phyloP scores from a whole-genome alignment of 768 basidiomycete species.

The Podaxis sp. region DNA sequence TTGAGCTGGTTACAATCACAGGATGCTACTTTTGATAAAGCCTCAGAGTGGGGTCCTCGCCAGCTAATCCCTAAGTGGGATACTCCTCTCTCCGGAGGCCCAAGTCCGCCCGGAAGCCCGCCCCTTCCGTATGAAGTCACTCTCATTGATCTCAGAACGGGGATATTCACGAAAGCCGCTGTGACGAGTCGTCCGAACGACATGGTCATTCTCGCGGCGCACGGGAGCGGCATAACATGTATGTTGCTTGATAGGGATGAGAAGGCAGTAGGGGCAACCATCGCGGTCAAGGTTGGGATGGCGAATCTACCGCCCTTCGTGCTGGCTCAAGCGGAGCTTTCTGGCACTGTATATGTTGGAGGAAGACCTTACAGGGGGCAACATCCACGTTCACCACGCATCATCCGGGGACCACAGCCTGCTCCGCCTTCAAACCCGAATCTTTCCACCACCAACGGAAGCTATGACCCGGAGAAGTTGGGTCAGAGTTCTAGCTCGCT shows the following conservation, averaged over 20 bases:
- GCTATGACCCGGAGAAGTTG: neutral
- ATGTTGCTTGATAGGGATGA: constrained; percentile 22
- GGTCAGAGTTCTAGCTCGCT: neutral
- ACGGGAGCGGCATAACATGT: constrained; percentile 23
- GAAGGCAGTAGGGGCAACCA: neutral
- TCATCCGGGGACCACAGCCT: neutral
- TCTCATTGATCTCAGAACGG: constrained; percentile 14
- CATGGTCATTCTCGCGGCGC: constrained; percentile 19
- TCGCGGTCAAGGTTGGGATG: constrained; percentile 21
- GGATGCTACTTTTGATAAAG: constrained; percentile 11
- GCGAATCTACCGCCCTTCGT: constrained; percentile 24
- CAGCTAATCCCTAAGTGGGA: constrained; percentile 16
- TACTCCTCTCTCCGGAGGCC: neutral
- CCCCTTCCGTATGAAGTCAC: neutral
- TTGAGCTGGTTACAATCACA: constrained; percentile 12
- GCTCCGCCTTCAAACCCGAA: neutral
- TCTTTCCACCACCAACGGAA: neutral
- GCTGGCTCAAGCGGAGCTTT: constrained; percentile 11
- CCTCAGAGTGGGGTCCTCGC: constrained; percentile 17
- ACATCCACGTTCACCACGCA: neutral
- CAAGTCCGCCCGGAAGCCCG: neutral
- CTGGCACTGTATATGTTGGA: constrained; percentile 12
- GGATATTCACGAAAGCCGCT: constrained; percentile 7
- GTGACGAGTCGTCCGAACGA: constrained; percentile 15
- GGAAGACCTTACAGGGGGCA: neutral